These are phyloP conservation scores for Metschnikowia continentalis DNA, from an alignment of 805 yeast genomes.

Conservation along the genomic window DNA sequence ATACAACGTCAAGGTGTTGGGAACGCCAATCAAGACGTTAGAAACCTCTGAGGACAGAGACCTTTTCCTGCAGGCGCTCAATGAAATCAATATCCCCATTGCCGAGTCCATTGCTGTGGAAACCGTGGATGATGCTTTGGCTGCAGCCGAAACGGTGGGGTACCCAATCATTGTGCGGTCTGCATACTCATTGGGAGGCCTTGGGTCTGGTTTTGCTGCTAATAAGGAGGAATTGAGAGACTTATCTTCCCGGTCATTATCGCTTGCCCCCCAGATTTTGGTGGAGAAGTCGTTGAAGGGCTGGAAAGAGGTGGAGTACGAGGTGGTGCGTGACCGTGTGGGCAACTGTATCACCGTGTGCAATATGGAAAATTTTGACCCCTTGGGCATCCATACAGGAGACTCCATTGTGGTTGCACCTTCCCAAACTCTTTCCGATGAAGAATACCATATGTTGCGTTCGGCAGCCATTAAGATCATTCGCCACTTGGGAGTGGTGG, in stretches of 20 bases:
- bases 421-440: slow-evolving; percentile 93
- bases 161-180: slow-evolving; percentile 97
- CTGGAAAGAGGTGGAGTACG: slow-evolving; percentile 98
- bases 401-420: slow-evolving; percentile 99
- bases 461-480: slow-evolving; percentile 96
- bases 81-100: slow-evolving; percentile 91
- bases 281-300: slow-evolving; percentile 97
- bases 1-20: slow-evolving; percentile 89
- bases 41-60: slow-evolving; percentile 98
- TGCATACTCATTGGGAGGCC: slow-evolving; percentile 95
- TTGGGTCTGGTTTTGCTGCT: slow-evolving; percentile 95
- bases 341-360: slow-evolving; percentile 98
- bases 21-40: slow-evolving; percentile 94
- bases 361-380: slow-evolving; percentile 99
- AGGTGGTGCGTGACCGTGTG: slow-evolving; percentile 94
- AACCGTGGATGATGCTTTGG: slow-evolving; percentile 85
- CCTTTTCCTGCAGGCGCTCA: slow-evolving; percentile 88
- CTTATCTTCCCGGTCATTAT: slow-evolving; percentile 82
- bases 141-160: slow-evolving; percentile 84
- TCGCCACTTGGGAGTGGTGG: slow-evolving; percentile 97
- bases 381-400: slow-evolving; percentile 97
- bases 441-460: slow-evolving; percentile 96
- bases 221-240: slow-evolving; percentile 78
- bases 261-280: slow-evolving; percentile 89
- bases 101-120: slow-evolving; percentile 97